phyloP scores from a whole-genome alignment of 2,329 filamentous ascomycete genomes.

The Hypoxylon sp. region DNA sequence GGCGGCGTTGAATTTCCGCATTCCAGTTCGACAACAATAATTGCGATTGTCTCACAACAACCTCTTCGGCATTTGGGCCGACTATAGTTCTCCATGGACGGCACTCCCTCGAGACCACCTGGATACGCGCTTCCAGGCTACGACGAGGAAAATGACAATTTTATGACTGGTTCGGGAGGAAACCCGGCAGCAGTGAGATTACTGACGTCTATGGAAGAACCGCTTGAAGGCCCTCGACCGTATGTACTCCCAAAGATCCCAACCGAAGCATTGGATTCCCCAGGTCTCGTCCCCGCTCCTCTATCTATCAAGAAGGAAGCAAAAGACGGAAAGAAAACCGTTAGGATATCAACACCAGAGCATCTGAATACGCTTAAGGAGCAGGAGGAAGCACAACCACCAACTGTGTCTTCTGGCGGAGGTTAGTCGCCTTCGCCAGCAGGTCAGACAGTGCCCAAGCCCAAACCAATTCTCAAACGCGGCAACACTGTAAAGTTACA shows the following conservation, averaged over 20 bases:
- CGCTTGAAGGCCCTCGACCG: slow-evolving; percentile 60
- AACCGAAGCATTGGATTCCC: slow-evolving; percentile 41
- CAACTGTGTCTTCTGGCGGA: slow-evolving; percentile 36
- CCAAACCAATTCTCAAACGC: slow-evolving; percentile 46
- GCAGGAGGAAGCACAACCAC: slow-evolving; percentile 55
- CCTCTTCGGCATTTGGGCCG: slow-evolving; percentile 40
- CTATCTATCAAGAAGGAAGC: slow-evolving; percentile 42
- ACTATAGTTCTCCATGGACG: slow-evolving; percentile 58
- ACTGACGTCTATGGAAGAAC: slow-evolving; percentile 72
- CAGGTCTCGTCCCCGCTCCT: slow-evolving; percentile 46
- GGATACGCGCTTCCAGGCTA: slow-evolving; percentile 70
- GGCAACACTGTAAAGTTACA: slow-evolving; percentile 65
- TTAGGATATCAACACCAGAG: slow-evolving; percentile 53
- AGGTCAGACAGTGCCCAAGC: slow-evolving; percentile 40
- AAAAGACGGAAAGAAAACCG: slow-evolving; percentile 43
- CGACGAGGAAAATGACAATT: slow-evolving; percentile 64
- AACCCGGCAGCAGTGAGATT: slow-evolving; percentile 69
- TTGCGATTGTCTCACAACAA: slow-evolving; percentile 38
- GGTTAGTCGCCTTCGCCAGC: slow-evolving; percentile 30
- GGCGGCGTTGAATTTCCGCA: slow-evolving; percentile 24
- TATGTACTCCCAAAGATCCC: slow-evolving; percentile 61
- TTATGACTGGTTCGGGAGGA: slow-evolving; percentile 57
- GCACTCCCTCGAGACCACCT: slow-evolving; percentile 65
- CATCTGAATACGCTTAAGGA: slow-evolving; percentile 54
- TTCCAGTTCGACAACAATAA: slow-evolving; percentile 37